Evolutionary conservation across 2,329 filamentous ascomycete species (phyloP).

Genomic region (Scopulariopsis brevicaulis): DNA sequence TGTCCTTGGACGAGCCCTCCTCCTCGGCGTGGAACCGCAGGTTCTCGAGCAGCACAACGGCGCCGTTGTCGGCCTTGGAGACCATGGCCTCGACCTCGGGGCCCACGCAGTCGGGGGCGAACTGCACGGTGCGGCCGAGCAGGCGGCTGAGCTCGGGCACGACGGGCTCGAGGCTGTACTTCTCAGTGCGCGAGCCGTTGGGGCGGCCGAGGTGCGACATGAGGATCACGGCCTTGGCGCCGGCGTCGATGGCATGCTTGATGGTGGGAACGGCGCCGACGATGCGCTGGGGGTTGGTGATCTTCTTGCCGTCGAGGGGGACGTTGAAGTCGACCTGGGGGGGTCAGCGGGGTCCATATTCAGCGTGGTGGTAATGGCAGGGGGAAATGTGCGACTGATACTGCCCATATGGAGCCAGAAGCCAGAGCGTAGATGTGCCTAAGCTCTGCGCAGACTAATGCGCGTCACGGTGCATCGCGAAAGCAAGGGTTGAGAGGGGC

Average conservation of each 20-base stretch:
- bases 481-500: not conserved
- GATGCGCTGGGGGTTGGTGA: slow-evolving; percentile 98
- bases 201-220: slow-evolving; percentile 99
- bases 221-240: slow-evolving; percentile 84
- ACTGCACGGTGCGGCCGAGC: slow-evolving; percentile 71
- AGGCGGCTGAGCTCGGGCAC: slow-evolving; percentile 87
- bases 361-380: not conserved
- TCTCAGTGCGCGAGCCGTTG: slow-evolving; percentile 77
- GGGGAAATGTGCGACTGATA: not conserved
- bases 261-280: slow-evolving; percentile 91
- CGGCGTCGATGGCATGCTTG: slow-evolving; percentile 83
- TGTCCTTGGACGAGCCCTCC: slow-evolving; percentile 91
- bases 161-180: slow-evolving; percentile 92
- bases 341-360: not conserved
- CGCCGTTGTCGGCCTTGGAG: slow-evolving; percentile 67
- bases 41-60: slow-evolving; percentile 91
- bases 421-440: not conserved
- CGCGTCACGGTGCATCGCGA: not conserved
- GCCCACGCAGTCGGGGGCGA: slow-evolving; percentile 85
- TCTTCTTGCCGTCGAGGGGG: slow-evolving; percentile 86
- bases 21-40: slow-evolving; percentile 97
- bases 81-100: slow-evolving; percentile 83
- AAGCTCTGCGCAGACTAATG: not conserved
- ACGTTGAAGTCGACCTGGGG: slow-evolving; percentile 97
- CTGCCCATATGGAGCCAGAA: not conserved